Percentiles rank a stretch among this genome's conserved stretches.
Conservation (phyloP, 2,329 filamentous ascomycete genomes). For the Aureobasidium lini region DNA sequence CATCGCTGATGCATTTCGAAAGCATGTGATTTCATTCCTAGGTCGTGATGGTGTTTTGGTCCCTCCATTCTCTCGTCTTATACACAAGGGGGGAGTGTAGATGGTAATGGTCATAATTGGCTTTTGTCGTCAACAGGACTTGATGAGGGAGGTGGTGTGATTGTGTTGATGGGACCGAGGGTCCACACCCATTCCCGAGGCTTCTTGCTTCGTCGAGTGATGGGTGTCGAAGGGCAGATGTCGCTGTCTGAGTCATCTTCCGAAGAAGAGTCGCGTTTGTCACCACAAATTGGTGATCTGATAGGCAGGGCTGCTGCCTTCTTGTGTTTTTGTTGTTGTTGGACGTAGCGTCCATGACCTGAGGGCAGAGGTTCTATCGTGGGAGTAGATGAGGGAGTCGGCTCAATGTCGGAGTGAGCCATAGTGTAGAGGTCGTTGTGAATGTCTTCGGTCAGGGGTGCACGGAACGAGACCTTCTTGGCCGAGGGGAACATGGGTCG, state of each 20-base stretch:
- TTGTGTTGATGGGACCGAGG: constrained; percentile 33
- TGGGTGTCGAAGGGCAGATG: constrained; percentile 45
- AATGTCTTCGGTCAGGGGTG: constrained; percentile 52
- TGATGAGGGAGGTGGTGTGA: background rate
- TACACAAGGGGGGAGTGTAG: background rate
- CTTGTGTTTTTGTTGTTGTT: constrained; percentile 9
- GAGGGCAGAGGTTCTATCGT: constrained; percentile 21
- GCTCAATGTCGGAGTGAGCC: constrained; percentile 48
- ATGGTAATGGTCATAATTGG: background rate
- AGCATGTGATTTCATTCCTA: background rate
- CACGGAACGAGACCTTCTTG: constrained; percentile 52
- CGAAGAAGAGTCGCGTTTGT: constrained; percentile 42
- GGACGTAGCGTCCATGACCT: background rate
- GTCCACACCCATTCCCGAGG: constrained; percentile 53
- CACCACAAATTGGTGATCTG: constrained; percentile 25
- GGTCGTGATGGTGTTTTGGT: background rate
- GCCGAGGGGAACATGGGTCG: constrained; percentile 45
- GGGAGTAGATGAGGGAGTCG: constrained; percentile 28
- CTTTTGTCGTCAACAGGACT: background rate
- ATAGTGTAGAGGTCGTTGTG: constrained; percentile 47
- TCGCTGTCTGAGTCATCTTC: constrained; percentile 37
- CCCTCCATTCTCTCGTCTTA: background rate
- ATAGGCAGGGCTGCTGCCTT: constrained; percentile 7
- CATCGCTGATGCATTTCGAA: constrained; percentile 8
- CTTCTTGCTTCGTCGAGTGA: constrained; percentile 46